Conservation (phyloP, 768 basidiomycete species). For the Russula vinacea region DNA sequence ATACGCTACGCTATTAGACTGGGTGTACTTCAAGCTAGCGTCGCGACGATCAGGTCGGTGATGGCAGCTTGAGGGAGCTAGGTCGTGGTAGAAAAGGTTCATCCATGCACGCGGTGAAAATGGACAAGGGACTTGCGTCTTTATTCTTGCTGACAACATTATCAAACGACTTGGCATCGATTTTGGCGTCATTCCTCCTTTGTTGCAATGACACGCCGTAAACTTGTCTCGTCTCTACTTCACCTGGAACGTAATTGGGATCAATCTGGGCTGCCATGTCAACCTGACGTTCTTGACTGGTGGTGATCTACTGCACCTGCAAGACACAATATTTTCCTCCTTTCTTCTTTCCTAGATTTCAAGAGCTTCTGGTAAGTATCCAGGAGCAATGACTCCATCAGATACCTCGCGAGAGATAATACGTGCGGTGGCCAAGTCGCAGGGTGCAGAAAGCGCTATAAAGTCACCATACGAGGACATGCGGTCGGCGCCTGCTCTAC, state of each 20-base stretch:
- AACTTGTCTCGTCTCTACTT: conserved; percentile 90
- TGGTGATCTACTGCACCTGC: conserved; percentile 50
- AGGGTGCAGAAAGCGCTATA: conserved; percentile 88
- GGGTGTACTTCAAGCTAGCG: conserved; percentile 97
- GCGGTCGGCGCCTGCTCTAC: conserved; percentile 76
- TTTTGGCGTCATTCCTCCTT: conserved; percentile 84
- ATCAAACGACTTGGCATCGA: conserved; percentile 73
- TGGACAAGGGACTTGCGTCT: conserved; percentile 49
- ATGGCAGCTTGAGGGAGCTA: conserved; percentile 75
- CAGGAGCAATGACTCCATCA: conserved; percentile 96
- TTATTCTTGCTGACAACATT: conserved; percentile 90
- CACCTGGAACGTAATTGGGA: conserved; percentile 71
- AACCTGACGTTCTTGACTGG: not conserved
- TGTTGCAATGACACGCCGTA: conserved; percentile 91
- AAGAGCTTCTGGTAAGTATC: conserved; percentile 82
- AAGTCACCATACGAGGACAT: conserved; percentile 99
- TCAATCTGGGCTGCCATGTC: conserved; percentile 62
- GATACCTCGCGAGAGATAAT: conserved; percentile 99
- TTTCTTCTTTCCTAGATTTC: conserved; percentile 96
- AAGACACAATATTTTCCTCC: conserved; percentile 98
- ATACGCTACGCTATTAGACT: conserved; percentile 98
- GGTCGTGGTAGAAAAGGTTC: not conserved
- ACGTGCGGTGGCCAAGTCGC: conserved; percentile 90
- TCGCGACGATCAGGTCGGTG: conserved; percentile 94
- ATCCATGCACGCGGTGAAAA: not conserved